These are phyloP conservation scores for Nemania bipapillata DNA, from an alignment of 2,329 filamentous ascomycete genomes.

Conservation along the genomic window DNA sequence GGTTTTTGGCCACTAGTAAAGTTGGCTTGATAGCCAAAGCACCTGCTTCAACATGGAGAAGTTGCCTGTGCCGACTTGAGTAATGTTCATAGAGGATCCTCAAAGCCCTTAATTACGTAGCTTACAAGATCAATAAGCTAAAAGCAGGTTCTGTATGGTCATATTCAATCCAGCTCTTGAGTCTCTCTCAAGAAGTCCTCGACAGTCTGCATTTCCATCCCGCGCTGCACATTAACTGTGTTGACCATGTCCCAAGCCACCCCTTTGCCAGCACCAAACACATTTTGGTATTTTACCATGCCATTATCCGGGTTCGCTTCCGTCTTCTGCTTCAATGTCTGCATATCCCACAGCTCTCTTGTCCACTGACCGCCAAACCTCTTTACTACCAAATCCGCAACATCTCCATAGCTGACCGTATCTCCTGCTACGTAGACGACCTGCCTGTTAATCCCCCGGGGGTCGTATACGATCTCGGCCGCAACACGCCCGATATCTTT, in stretches of 20 bases:
- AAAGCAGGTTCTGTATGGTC: no score
- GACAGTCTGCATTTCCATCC: slow-evolving; percentile 55
- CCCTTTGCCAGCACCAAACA: slow-evolving; percentile 64
- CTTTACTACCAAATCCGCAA: slow-evolving; percentile 61
- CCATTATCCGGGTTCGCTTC: slow-evolving; percentile 57
- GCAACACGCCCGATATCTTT: slow-evolving; percentile 71
- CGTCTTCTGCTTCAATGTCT: slow-evolving; percentile 56
- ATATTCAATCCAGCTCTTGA: slow-evolving; percentile 11
- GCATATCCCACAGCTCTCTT: slow-evolving; percentile 58
- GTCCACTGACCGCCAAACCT: slow-evolving; percentile 56
- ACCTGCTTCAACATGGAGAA: no score
- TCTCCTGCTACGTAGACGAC: slow-evolving; percentile 66
- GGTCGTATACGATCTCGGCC: slow-evolving; percentile 64
- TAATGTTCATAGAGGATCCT: no score
- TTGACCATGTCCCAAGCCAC: slow-evolving; percentile 62
- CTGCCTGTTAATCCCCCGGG: slow-evolving; percentile 48
- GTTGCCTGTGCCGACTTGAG: no score
- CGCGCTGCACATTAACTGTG: slow-evolving; percentile 60
- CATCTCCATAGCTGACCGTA: slow-evolving; percentile 61
- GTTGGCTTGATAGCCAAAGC: no score
- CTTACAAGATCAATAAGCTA: no score
- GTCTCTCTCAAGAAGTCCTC: slow-evolving; percentile 52
- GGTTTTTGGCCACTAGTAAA: no score
- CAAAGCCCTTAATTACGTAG: no score
- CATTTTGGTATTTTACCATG: slow-evolving; percentile 64